Percentiles rank a stretch among this genome's conserved stretches.
Conservation (phyloP, 768 basidiomycete species). For the Suillus americanus region DNA sequence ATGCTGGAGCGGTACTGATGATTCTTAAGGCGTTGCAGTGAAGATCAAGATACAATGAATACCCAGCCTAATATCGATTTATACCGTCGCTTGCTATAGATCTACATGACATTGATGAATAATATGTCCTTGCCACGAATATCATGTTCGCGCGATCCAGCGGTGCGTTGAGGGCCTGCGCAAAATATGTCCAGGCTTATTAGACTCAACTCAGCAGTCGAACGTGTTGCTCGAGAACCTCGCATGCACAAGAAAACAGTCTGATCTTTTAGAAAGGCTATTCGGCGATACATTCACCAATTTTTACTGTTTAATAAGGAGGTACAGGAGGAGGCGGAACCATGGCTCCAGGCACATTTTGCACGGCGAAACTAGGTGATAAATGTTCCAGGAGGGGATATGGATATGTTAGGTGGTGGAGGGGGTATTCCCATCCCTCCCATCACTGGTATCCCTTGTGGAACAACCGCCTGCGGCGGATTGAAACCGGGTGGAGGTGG, state of each 20-base stretch:
- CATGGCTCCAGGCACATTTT: constrained; percentile 44
- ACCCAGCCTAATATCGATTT: too few species aligned
- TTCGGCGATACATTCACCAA: background rate
- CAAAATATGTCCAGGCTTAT: too few species aligned
- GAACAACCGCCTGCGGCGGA: constrained; percentile 67
- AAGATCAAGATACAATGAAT: too few species aligned
- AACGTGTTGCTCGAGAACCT: background rate
- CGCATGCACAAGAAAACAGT: background rate
- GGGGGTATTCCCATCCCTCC: constrained; percentile 25
- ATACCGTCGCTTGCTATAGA: too few species aligned
- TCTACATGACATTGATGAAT: too few species aligned
- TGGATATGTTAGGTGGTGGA: constrained; percentile 36
- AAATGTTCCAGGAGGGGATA: constrained; percentile 51
- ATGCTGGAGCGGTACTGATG: too few species aligned
- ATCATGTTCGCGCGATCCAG: too few species aligned
- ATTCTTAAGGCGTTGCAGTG: too few species aligned
- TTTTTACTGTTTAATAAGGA: constrained; percentile 24
- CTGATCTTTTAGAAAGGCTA: background rate
- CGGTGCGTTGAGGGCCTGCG: too few species aligned
- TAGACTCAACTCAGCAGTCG: background rate
- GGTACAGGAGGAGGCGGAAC: constrained; percentile 44
- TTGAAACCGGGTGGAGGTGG: constrained; percentile 34
- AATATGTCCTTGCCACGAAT: too few species aligned
- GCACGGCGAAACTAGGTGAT: constrained; percentile 59
- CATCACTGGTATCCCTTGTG: constrained; percentile 39